phyloP scores from a whole-genome alignment of 2,329 filamentous ascomycete genomes.

The Lasiodiplodia theobromae region DNA sequence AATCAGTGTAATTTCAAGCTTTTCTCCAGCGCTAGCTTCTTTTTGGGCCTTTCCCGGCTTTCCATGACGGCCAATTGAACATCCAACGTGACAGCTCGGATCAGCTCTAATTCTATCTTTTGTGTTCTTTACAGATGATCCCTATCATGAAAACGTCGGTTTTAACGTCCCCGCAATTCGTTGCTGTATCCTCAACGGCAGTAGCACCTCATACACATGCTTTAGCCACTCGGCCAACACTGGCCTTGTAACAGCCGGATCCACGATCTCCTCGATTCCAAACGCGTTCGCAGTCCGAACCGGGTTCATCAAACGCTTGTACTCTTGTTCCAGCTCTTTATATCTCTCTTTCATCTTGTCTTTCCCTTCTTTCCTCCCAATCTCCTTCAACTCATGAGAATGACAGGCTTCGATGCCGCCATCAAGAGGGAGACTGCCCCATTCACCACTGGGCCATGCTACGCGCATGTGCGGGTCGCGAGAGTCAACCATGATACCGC shows the following conservation, averaged over 20 bases:
- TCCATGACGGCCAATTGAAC: too few species aligned
- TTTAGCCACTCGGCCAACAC: slow-evolving; percentile 63
- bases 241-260: slow-evolving; percentile 65
- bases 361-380: slow-evolving; percentile 58
- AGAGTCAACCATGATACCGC: slow-evolving; percentile 69
- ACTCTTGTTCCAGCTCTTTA: slow-evolving; percentile 65
- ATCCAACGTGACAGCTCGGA: too few species aligned
- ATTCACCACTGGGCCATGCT: slow-evolving; percentile 69
- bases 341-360: slow-evolving; percentile 59
- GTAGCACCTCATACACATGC: slow-evolving; percentile 63
- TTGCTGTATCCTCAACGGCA: slow-evolving; percentile 58
- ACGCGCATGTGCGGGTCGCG: slow-evolving; percentile 67
- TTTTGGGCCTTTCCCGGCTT: too few species aligned
- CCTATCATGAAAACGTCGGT: slow-evolving; percentile 41
- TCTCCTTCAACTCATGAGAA: slow-evolving; percentile 64
- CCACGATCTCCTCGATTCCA: slow-evolving; percentile 70
- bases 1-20: too few species aligned
- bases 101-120: too few species aligned
- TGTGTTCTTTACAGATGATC: background rate
- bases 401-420: slow-evolving; percentile 72
- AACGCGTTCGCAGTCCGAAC: slow-evolving; percentile 70
- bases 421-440: slow-evolving; percentile 68
- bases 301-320: slow-evolving; percentile 68
- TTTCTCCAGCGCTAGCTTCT: too few species aligned
- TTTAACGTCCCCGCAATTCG: slow-evolving; percentile 47